Conservation (phyloP, 441 rosid species). For the Dalechampia spathulata region DNA sequence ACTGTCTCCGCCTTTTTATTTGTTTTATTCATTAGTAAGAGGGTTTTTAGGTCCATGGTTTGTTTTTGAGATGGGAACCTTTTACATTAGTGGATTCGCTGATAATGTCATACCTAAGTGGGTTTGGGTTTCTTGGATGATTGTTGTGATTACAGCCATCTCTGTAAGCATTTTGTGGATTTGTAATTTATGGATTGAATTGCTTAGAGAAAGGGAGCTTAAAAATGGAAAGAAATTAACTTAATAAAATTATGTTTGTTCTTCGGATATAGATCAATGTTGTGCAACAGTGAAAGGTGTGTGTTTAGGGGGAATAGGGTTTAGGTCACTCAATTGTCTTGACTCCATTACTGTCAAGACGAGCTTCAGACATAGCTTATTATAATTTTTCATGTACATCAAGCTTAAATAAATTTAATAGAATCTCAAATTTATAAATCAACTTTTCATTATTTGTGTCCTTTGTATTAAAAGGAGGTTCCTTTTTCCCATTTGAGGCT, state of each 20-base stretch:
- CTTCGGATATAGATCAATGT: neutral
- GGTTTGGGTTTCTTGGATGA: constrained; percentile 85
- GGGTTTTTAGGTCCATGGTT: constrained; percentile 59
- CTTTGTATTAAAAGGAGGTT: neutral
- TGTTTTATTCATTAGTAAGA: constrained; percentile 55
- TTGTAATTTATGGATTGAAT: constrained; percentile 59
- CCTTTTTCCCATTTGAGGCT: neutral
- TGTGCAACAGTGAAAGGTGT: neutral
- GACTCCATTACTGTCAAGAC: too few relatives aligned
- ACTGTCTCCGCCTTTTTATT: constrained; percentile 64
- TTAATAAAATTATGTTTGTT: too few relatives aligned
- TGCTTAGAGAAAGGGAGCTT: constrained; percentile 33
- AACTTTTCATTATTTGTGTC: too few relatives aligned
- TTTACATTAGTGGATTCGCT: constrained; percentile 48
- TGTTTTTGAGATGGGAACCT: constrained; percentile 50
- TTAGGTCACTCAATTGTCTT: too few relatives aligned
- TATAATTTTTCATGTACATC: too few relatives aligned
- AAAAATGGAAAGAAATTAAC: constrained; percentile 33
- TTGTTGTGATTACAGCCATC: constrained; percentile 51
- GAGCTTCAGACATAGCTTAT: too few relatives aligned
- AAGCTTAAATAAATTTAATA: too few relatives aligned
- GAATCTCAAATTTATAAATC: too few relatives aligned
- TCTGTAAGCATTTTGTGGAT: constrained; percentile 73
- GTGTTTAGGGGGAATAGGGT: neutral
- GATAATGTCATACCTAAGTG: constrained; percentile 60